Evolutionary conservation across 306 rosid species (phyloP), one percentile per base, ranked within the genome.

Genomic region (Malus sieversii): DNA sequence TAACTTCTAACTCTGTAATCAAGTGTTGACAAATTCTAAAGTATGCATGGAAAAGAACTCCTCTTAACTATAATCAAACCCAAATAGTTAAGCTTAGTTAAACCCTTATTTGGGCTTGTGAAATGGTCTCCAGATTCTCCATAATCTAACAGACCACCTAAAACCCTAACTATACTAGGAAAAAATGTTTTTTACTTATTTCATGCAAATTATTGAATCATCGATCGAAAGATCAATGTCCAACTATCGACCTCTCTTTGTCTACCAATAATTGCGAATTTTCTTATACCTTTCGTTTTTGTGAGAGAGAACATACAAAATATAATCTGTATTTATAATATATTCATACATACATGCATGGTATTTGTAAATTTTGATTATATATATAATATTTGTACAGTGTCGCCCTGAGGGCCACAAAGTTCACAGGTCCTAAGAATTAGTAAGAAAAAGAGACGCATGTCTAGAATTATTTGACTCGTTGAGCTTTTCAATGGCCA

Each of bases 401-500:
- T 32, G 46, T 15, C 38, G 66, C 76, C 78, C 74, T 74, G 79
- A 77, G 67, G 73, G 4, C 66, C 75, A 60, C 82, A 70, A 69
- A 77, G 65, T 66, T 67, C 52, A 80, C 64, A 44, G 72, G 72
- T 68, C 71, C 83, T 23, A 33, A 66, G 71, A 71, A 75, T 71
- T 65, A 32, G 4, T 72, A 35, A 66, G 66, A 77, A 19, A 69
- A 35, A 66, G 66, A 77, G 27, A 69, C 76, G 69, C 74, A 8
- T 69, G 78, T 69, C 73, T 59, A 40, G 52, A 75, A 84, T 27
- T 85, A 84, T 27, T 85, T 85, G 86, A 82, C 82, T 79, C 79
- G 46, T 77, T 83, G 75, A 79, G 38, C 78, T 46, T 77, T 35
- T 83, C 77, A 86, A 79, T 10, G 22, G 72, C 55, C 65, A 42